These are phyloP conservation scores for Lentinula lateritia DNA, from an alignment of 768 basidiomycete species.

Conservation along the genomic window DNA sequence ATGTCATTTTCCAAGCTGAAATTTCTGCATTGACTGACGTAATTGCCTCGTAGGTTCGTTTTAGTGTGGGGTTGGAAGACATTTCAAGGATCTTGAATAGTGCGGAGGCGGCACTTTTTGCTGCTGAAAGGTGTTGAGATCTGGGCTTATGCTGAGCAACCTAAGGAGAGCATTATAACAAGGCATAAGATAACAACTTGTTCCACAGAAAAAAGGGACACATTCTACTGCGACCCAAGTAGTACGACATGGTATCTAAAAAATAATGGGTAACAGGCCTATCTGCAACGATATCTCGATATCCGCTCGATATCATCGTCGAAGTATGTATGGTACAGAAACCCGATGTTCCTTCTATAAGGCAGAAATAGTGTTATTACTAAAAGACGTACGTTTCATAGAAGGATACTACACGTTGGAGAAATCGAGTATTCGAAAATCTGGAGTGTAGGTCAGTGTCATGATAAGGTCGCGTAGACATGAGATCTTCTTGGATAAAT, in stretches of 20 bases:
- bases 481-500: neutral
- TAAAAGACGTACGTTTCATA: neutral
- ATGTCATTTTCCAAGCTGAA: conserved; percentile 33
- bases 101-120: conserved; percentile 61
- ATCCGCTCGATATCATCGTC: neutral
- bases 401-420: neutral
- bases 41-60: neutral
- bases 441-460: neutral
- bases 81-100: conserved; percentile 44
- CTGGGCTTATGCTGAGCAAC: neutral
- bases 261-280: neutral
- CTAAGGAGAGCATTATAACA: neutral
- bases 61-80: conserved; percentile 86
- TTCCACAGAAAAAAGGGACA: neutral
- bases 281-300: neutral
- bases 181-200: conserved; percentile 3
- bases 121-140: conserved; percentile 47
- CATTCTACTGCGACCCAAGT: neutral
- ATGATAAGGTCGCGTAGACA: neutral
- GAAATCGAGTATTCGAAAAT: neutral
- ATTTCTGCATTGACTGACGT: neutral
- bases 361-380: neutral
- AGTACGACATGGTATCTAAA: neutral
- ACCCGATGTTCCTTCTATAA: conserved; percentile 3
- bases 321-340: neutral